These are phyloP conservation scores for Thermochaetoides thermophila DNA, from an alignment of 495 filamentous ascomycete genomes.

Conservation along the genomic window DNA sequence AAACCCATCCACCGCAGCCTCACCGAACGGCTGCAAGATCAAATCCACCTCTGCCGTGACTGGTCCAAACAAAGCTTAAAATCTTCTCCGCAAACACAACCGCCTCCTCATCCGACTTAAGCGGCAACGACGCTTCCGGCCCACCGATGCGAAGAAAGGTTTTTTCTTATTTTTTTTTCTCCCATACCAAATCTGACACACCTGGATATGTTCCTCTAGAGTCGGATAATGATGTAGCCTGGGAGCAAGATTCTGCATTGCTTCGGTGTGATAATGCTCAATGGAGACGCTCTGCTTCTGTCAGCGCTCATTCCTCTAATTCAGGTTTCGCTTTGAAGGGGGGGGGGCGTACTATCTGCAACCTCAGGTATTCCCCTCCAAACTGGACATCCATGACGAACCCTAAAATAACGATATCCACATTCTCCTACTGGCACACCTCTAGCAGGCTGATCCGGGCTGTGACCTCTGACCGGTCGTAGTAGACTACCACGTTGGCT, in stretches of 20 bases:
- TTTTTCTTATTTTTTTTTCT: constrained; percentile 38
- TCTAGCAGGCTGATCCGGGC: constrained; percentile 1
- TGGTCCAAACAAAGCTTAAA: constrained; percentile 49
- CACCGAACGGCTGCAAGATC: constrained; percentile 35
- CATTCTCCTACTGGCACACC: constrained; percentile 8
- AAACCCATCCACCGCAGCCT: constrained; percentile 40
- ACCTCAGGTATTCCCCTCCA: constrained; percentile 2
- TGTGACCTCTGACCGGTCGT: constrained; percentile 1
- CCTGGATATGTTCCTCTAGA: constrained; percentile 31
- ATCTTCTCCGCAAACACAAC: constrained; percentile 40
- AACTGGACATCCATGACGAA: constrained; percentile 6
- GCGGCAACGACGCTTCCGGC: constrained; percentile 28
- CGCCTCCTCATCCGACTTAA: constrained; percentile 35
- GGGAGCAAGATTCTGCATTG: constrained; percentile 2
- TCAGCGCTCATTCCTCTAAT: too few relatives aligned
- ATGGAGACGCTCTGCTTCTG: too few relatives aligned
- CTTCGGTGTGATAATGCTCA: too few relatives aligned
- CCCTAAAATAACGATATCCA: constrained; percentile 11
- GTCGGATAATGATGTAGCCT: constrained; percentile 5
- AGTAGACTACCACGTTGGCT: constrained; percentile 8
- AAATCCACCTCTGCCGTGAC: constrained; percentile 4
- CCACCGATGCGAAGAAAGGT: constrained; percentile 52
- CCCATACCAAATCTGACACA: constrained; percentile 40
- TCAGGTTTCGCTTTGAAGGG: too few relatives aligned
- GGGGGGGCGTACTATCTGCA: constrained; percentile 4